Percentiles rank a stretch among this genome's conserved stretches.
phyloP scores from a whole-genome alignment of 352 stramenopile species.

The Globisporangium viniferum region DNA sequence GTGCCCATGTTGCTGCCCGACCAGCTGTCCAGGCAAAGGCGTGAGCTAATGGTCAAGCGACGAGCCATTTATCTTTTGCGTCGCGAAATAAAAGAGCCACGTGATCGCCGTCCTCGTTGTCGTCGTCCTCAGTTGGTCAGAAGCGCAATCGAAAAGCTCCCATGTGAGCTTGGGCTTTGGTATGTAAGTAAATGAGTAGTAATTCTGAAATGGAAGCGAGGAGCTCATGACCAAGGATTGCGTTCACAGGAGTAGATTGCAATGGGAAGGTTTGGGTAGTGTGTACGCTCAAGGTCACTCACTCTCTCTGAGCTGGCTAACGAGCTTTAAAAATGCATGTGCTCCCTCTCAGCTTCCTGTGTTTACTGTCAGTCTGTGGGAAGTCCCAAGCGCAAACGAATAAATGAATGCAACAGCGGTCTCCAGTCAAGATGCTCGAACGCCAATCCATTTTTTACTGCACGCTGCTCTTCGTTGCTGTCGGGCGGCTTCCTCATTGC shows the following conservation, averaged over 20 bases:
- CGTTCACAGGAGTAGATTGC: neutral
- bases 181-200: no score
- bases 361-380: neutral
- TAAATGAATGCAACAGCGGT: neutral
- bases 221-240: neutral
- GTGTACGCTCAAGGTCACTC: neutral
- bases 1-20: neutral
- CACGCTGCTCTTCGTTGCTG: neutral
- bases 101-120: neutral
- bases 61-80: neutral
- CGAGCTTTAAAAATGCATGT: neutral
- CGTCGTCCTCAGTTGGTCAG: neutral
- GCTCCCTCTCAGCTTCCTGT: neutral
- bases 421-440: neutral
- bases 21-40: neutral
- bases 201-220: neutral
- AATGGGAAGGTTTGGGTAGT: neutral
- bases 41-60: conserved; percentile 4
- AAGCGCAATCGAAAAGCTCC: neutral
- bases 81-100: conserved; percentile 3
- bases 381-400: neutral
- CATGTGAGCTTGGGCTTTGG: neutral
- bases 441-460: neutral
- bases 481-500: neutral
- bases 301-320: neutral